Conservation (phyloP, 208 protist genomes). For the Tritrichomonas foetus region DNA sequence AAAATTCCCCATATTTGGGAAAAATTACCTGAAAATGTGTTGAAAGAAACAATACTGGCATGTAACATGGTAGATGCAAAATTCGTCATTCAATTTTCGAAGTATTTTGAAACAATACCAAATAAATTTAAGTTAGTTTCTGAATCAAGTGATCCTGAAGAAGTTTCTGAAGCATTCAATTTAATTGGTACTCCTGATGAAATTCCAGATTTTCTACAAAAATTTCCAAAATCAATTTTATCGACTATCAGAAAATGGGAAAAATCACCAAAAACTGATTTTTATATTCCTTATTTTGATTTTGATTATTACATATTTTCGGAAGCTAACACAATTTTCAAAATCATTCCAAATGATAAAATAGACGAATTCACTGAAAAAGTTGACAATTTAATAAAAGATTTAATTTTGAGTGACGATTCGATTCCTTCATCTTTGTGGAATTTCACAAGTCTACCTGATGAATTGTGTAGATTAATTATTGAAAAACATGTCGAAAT, state of each 20-base stretch:
- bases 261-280: constrained; percentile 26
- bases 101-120: not conserved
- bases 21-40: not conserved
- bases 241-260: not conserved
- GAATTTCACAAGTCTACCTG: not conserved
- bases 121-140: not conserved
- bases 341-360: not conserved
- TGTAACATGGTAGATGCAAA: not conserved
- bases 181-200: not conserved
- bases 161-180: not conserved
- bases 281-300: not conserved
- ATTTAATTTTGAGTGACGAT: not conserved
- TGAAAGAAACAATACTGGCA: not conserved
- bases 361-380: not conserved
- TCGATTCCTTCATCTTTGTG: not conserved
- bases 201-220: not conserved
- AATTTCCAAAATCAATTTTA: not conserved
- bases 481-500: not conserved
- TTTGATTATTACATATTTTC: not conserved
- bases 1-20: not conserved
- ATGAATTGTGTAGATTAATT: not conserved
- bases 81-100: not conserved
- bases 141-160: not conserved
- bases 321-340: not conserved
- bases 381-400: not conserved